Conservation (phyloP, 371 early-diverging fungal genomes). For the Circinella umbellata region DNA sequence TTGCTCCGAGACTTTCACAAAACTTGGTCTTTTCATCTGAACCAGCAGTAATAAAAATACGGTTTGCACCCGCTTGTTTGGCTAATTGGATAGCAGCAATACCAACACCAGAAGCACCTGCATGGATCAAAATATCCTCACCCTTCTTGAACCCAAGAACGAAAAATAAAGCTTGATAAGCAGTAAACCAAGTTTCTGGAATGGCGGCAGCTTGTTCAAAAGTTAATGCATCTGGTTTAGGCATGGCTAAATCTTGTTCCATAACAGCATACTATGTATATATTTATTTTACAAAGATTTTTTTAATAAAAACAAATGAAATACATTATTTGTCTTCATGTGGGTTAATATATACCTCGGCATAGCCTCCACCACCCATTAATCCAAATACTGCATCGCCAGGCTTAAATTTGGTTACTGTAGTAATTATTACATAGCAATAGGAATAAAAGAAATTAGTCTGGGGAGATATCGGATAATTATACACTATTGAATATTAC, state of each 20-base stretch:
- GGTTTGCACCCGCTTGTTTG: slow-evolving; percentile 62
- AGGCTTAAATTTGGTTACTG: slow-evolving; percentile 52
- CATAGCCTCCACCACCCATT: slow-evolving; percentile 75
- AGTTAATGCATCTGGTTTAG: slow-evolving; percentile 58
- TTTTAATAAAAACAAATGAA: no score
- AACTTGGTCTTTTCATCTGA: slow-evolving; percentile 68
- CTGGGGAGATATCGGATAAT: no score
- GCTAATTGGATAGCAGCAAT: slow-evolving; percentile 81
- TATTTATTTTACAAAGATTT: not conserved
- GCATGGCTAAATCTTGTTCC: slow-evolving; percentile 62
- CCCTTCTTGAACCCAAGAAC: slow-evolving; percentile 64
- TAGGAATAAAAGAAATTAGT: not conserved
- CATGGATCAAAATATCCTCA: slow-evolving; percentile 78
- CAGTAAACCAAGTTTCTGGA: slow-evolving; percentile 83
- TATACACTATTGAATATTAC: slow-evolving; percentile 24
- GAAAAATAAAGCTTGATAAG: slow-evolving; percentile 74
- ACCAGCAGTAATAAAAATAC: slow-evolving; percentile 75
- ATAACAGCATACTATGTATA: slow-evolving; percentile 62
- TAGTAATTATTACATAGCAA: no score
- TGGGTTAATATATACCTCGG: slow-evolving; percentile 49
- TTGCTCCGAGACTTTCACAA: slow-evolving; percentile 73
- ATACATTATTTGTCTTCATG: not conserved
- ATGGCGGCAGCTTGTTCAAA: slow-evolving; percentile 76
- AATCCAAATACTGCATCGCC: slow-evolving; percentile 79
- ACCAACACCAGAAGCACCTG: slow-evolving; percentile 81